Evolutionary conservation across 139 green algal genomes (phyloP), one percentile per base, ranked within the genome.

Genomic region (Closterium sp.): DNA sequence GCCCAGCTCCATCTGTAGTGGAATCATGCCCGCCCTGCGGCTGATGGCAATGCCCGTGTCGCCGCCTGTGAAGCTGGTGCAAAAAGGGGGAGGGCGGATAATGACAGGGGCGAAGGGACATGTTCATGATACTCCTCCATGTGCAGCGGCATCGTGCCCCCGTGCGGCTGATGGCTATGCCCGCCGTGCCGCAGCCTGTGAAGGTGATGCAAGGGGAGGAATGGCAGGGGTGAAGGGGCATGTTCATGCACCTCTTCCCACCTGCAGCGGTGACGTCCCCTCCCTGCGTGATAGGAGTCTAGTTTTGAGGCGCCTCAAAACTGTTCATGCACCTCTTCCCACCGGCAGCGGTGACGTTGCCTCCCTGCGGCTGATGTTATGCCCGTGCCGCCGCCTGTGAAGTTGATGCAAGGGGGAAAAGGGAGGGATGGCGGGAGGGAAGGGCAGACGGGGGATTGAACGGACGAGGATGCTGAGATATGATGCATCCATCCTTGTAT

Each of bases 1-100:
- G 28, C 98, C 98, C 34, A 99, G 96, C 97, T 99, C 97, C 97
- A 99, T 99, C 94, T 99, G 97, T 76, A 99, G 91, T 23, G 97
- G 97, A 19, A 99, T 94, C 97, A 99, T 99, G 90, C 96, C 95
- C 19, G 97, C 97, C 95, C 98, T 99, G 35, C 94, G 94, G n/a
- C 91, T 95, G 93, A 98, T 97, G 87, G 93, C 90, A 90, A 98
- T 96, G 34, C 95, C 92, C 33, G 93, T 95, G 84, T 95, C 93
- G 25, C 93, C 93, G 21, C 93, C 93, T 1, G 93, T 95, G 89
- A 95, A 95, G 87, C 91, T 93, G 91, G 30, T 19, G 30, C 21
- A 86, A 7, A 34, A 7, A 86, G 81, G 31, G 81, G 30, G n/a
- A 85, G n/a, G n/a, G 76, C n/a, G 31, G 81, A 28, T 33, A 34